Conservation (phyloP, 495 filamentous ascomycete genomes). For the Aspergillus indologenus region DNA sequence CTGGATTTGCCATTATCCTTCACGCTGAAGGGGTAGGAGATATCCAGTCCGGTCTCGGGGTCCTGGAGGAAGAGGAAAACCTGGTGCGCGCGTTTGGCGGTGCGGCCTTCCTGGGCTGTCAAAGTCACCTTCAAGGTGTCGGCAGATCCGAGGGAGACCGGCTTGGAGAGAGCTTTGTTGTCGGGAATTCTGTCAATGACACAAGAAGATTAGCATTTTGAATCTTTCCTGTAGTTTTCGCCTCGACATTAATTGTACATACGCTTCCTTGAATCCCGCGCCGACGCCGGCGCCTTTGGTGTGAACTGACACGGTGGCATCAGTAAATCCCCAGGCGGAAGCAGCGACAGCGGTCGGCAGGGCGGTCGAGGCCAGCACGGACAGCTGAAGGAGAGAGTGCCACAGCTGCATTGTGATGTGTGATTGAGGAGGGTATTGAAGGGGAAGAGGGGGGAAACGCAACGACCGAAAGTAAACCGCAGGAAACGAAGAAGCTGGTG, state of each 20-base stretch:
- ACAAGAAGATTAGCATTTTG: neutral
- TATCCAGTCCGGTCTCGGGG: constrained; percentile 69
- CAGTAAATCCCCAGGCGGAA: constrained; percentile 79
- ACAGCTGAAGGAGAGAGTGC: constrained; percentile 38
- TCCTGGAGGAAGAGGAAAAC: constrained; percentile 85
- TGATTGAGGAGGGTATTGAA: too few relatives aligned
- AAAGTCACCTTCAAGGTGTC: constrained; percentile 81
- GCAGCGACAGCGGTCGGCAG: constrained; percentile 51
- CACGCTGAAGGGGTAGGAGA: constrained; percentile 80
- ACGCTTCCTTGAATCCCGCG: constrained; percentile 70
- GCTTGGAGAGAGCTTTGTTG: constrained; percentile 58
- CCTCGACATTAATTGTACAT: constrained; percentile 19
- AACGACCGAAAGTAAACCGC: constrained; percentile 9
- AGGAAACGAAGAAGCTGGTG: constrained; percentile 5
- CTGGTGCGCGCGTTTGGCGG: constrained; percentile 83
- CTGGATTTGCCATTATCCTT: constrained; percentile 86
- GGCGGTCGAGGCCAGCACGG: constrained; percentile 39
- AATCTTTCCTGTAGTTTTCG: neutral
- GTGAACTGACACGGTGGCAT: constrained; percentile 76
- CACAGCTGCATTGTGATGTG: constrained; percentile 45
- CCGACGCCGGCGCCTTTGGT: constrained; percentile 65
- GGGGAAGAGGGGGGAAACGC: neutral
- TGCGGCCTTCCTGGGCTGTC: constrained; percentile 74
- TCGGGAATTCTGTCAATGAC: constrained; percentile 54
- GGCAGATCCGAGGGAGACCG: constrained; percentile 60